phyloP scores from a whole-genome alignment of 345 rosid species.

The Eucalyptus sideroxylon region DNA sequence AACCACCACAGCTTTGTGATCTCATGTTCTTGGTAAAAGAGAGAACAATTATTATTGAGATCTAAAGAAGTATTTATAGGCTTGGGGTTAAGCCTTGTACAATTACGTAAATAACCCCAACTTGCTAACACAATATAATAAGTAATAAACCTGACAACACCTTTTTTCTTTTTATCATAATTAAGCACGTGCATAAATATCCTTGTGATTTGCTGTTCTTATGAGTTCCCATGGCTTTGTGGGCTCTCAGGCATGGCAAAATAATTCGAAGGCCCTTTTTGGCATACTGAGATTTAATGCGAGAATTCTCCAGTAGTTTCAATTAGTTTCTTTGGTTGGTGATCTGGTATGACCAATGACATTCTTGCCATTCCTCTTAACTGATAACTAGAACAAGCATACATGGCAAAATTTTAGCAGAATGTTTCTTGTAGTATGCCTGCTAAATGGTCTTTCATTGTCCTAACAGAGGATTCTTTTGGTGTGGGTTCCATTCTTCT shows the following conservation, averaged over 20 bases:
- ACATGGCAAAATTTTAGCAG: background rate
- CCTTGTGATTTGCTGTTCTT: background rate
- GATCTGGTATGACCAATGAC: background rate
- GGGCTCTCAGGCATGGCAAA: background rate
- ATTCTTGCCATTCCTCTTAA: background rate
- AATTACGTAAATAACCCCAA: too few relatives aligned
- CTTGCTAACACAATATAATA: too few relatives aligned
- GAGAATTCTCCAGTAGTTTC: background rate
- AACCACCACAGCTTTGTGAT: background rate
- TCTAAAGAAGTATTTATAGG: too few relatives aligned
- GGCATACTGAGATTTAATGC: background rate
- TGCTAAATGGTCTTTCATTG: background rate
- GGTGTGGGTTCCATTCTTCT: background rate
- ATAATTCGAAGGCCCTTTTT: background rate
- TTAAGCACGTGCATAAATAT: background rate
- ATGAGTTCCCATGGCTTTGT: background rate
- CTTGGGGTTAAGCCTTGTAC: too few relatives aligned
- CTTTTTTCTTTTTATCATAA: background rate
- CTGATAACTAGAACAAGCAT: background rate
- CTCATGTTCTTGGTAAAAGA: too few relatives aligned
- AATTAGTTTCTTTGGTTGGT: background rate
- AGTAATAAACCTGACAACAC: too few relatives aligned
- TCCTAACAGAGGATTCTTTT: background rate
- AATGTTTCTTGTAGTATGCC: background rate
- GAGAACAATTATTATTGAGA: too few relatives aligned